phyloP scores from a whole-genome alignment of 2,329 filamentous ascomycete species.

The Chaetomiaceae sp. region DNA sequence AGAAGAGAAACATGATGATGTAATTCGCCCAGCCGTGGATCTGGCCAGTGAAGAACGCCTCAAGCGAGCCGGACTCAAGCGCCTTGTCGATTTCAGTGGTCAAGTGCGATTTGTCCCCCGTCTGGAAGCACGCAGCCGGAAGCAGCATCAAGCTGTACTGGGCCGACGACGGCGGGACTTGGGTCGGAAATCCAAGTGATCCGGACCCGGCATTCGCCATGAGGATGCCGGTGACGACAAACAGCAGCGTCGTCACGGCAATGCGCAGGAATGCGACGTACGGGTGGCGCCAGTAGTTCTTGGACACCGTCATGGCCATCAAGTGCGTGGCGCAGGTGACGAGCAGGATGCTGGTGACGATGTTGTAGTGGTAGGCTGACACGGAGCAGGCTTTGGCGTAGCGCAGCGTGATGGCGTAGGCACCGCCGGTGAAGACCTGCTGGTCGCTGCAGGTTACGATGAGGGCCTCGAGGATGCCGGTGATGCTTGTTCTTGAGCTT shows the following conservation, averaged over 20 bases:
- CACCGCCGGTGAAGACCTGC: conserved; percentile 34
- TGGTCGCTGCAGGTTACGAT: conserved; percentile 32
- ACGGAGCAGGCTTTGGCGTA: conserved; percentile 31
- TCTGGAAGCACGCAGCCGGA: conserved; percentile 30
- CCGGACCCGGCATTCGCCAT: conserved; percentile 28
- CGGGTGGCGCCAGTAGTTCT: conserved; percentile 31
- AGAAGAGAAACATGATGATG: conserved; percentile 20
- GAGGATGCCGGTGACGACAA: conserved; percentile 29
- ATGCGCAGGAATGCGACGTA: conserved; percentile 28
- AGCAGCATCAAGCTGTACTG: conserved; percentile 25
- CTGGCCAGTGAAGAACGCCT: conserved; percentile 9
- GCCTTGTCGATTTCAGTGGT: conserved; percentile 6
- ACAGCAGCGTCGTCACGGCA: conserved; percentile 26
- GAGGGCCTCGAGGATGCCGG: conserved; percentile 29
- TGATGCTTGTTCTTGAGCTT: conserved; percentile 18
- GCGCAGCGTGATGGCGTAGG: conserved; percentile 31
- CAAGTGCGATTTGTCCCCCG: conserved; percentile 1
- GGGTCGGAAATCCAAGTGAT: conserved; percentile 25
- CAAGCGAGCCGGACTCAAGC: conserved; percentile 2
- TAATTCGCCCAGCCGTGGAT: conserved; percentile 22
- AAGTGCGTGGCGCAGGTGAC: conserved; percentile 34
- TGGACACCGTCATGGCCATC: conserved; percentile 29
- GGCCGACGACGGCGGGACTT: conserved; percentile 18
- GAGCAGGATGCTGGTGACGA: conserved; percentile 32
- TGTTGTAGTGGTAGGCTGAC: conserved; percentile 34